Evolutionary conservation across 805 yeast species (phyloP), one percentile per base, ranked within the genome.

Genomic region (Nakazawaea siamensis): DNA sequence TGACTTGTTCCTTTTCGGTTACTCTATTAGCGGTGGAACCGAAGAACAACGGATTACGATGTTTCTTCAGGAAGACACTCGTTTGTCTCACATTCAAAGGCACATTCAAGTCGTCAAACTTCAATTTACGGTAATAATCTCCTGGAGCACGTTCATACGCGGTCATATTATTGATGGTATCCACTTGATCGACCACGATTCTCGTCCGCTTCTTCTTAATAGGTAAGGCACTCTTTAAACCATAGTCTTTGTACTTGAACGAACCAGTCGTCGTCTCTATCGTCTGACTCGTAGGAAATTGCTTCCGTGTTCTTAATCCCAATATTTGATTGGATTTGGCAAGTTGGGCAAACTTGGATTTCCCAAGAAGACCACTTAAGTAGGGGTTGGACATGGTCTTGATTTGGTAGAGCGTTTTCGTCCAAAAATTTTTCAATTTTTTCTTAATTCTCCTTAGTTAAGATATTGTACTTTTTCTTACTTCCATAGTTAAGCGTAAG

Each of bases 171-270:
- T 74, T 76, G 42, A 66, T 59, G 43, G 77, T 76, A 50, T 84
- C 94, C 11, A 81, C 52, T 37, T 80, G 79, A 46, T 80, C 77
- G 44, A 67, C 66, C 7, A 77, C 74, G 29, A 84, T 63, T 51
- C 73, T 74, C 27, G 78, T 68, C 13, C 73, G 61, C 26, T 74
- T 75, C 27, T 74, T 75, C 30, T 72, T 53, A 45, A 72, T 76
- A 3, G 95, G 95, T 31, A 84, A 58, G 15, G 81, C 63, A 29
- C 77, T 62, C 51, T 84, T 84, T 40, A 84, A 57, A 48, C 95
- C 95, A 67, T 72, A 84, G 55, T 82, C 83, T 42, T 80, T 77
- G 57, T 84, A 65, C 11, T 65, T 52, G 29, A 78, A 69, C 31
- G 80, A 68, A 6, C 81, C 65, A 32, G 76, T 72, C 34, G 82